Base-by-base conservation (phyloP, 805 yeast species). In the Candida sanyiensis region DNA sequence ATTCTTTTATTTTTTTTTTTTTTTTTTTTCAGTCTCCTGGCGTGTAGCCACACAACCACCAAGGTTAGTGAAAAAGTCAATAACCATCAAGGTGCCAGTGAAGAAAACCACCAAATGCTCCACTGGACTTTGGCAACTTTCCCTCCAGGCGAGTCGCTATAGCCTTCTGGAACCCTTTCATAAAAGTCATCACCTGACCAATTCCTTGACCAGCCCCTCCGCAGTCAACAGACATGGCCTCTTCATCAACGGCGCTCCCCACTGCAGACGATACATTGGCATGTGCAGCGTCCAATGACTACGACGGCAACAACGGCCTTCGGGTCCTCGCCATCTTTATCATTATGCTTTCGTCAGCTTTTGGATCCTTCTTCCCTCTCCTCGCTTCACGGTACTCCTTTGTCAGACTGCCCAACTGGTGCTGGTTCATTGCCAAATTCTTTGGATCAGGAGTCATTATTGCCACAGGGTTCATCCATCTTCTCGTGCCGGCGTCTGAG, bases 391-490 rank as follows among this genome's bases (percentile, higher is more conserved):
- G 66, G 44, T 73, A 72, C 50, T 75, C 84, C 1, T 70, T 70
- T 48, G 66, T 81, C 31, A 63, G 76, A 45, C 49, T 80, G 43
- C 87, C 87, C 1, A 51, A 68, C 11, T 70, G 76, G 75, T 70
- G 77, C 46, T 81, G 80, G 59, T 79, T 80, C 54, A 57, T 77
- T 34, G 78, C 84, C 35, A 83, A 81, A 52, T 83, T 71, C 59
- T 84, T 84, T 55, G 94, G 94, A 44, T 80, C 89, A 3, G 94
- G 94, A 39, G 90, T 84, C 35, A 84, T 84, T 52, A 70, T 84
- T 10, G 84, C 90, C 11, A 84, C 94, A 1, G 85, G 89, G 0
- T 82, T 84, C 50, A 77, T 84, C 22, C 94, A 84, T 62, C 63
- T 84, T 43, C 60, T 84, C 42, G 69, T 74, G 45, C 90, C 87